Conservation (phyloP, 2,329 filamentous ascomycete species). For the Diaporthe sp. region DNA sequence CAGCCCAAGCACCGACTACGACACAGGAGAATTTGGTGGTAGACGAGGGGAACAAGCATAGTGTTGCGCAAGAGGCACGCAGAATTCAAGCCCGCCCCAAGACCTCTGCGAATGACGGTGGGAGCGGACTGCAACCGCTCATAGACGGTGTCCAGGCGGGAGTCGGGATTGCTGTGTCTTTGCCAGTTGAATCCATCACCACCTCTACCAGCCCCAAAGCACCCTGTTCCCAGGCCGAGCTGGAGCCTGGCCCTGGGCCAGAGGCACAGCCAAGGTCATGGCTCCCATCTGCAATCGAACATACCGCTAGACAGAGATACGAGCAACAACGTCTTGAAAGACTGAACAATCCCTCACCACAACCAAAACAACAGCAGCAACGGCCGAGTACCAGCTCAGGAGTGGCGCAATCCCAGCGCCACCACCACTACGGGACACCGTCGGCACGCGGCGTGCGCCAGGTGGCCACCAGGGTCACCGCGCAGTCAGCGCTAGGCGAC, state of each 20-base stretch:
- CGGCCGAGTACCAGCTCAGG: constrained; percentile 36
- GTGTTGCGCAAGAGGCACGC: constrained; percentile 22
- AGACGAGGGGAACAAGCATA: background rate
- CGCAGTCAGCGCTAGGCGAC: constrained; percentile 27
- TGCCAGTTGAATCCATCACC: constrained; percentile 19
- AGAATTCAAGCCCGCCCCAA: constrained; percentile 12
- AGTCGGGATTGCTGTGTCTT: constrained; percentile 33
- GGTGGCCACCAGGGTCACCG: background rate
- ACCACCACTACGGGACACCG: constrained; percentile 4
- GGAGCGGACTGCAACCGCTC: background rate
- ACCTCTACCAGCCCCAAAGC: constrained; percentile 12
- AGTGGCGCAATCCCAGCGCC: constrained; percentile 21
- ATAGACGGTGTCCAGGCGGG: background rate
- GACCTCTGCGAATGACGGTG: background rate
- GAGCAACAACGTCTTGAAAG: constrained; percentile 31
- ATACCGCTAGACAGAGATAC: constrained; percentile 44
- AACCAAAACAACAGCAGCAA: constrained; percentile 24
- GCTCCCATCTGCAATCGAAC: constrained; percentile 55
- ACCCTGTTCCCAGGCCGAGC: background rate
- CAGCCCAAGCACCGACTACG: constrained; percentile 1
- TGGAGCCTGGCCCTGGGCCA: constrained; percentile 48
- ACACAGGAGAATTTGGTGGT: background rate
- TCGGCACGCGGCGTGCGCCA: constrained; percentile 17
- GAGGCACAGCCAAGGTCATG: constrained; percentile 48
- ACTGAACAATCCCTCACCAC: background rate